Percentiles rank a stretch among this genome's conserved stretches.
phyloP scores from a whole-genome alignment of 805 yeast genomes.

The Sugiyamaella boreocaroliniensis region DNA sequence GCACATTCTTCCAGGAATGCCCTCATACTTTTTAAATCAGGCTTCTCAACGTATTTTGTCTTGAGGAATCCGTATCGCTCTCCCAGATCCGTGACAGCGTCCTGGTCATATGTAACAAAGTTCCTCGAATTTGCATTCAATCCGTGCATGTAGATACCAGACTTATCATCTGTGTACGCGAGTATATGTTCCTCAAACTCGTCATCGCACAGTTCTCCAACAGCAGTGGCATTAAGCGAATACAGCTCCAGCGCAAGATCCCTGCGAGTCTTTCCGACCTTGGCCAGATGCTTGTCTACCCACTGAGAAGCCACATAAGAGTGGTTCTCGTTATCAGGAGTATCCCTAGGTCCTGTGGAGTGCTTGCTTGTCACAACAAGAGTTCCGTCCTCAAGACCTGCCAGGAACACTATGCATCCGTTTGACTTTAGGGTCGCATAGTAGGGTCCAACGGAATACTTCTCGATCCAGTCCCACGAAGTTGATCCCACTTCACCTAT shows the following conservation, averaged over 20 bases:
- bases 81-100: slow-evolving; percentile 55
- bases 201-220: slow-evolving; percentile 90
- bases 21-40: slow-evolving; percentile 38
- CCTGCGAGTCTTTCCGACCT: slow-evolving; percentile 33
- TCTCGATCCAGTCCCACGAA: slow-evolving; percentile 40
- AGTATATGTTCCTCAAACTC: slow-evolving; percentile 88
- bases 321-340: slow-evolving; percentile 48
- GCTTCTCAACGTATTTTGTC: slow-evolving; percentile 43
- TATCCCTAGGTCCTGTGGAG: slow-evolving; percentile 65
- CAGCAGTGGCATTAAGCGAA: slow-evolving; percentile 62
- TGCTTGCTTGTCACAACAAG: slow-evolving; percentile 87
- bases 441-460: slow-evolving; percentile 65
- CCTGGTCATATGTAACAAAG: slow-evolving; percentile 62
- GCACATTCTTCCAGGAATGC: slow-evolving; percentile 50
- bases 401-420: slow-evolving; percentile 83
- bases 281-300: slow-evolving; percentile 47
- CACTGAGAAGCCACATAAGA: slow-evolving; percentile 63
- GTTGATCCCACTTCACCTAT: slow-evolving; percentile 57
- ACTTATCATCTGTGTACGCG: slow-evolving; percentile 53
- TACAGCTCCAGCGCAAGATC: slow-evolving; percentile 54
- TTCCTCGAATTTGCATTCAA: slow-evolving; percentile 58
- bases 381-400: slow-evolving; percentile 70
- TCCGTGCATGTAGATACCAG: slow-evolving; percentile 91
- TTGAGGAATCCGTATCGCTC: slow-evolving; percentile 59
- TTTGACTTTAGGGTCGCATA: slow-evolving; percentile 79